Evolutionary conservation across 2,329 filamentous ascomycete genomes (phyloP).

Genomic region (Talaromyces sp.): DNA sequence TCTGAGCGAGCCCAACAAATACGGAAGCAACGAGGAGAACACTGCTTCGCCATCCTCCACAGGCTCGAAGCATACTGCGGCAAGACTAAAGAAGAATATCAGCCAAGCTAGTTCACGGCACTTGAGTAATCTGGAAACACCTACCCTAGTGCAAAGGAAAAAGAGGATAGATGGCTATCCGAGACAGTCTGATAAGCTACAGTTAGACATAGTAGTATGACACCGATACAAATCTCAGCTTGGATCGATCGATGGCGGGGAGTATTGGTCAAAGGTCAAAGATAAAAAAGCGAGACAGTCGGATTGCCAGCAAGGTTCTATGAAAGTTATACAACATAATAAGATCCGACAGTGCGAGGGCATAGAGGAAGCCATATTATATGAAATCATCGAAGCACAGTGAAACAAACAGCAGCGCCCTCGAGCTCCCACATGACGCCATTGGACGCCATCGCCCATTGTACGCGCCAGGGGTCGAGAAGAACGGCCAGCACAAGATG

Average conservation of each 20-base stretch:
- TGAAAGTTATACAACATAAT: not conserved
- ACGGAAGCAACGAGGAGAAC: slow-evolving; percentile 18
- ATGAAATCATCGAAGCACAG: slow-evolving; percentile 1
- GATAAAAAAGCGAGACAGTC: not conserved
- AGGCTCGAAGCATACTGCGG: slow-evolving; percentile 31
- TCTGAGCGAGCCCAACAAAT: slow-evolving; percentile 18
- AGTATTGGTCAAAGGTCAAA: not conserved
- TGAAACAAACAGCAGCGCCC: not conserved
- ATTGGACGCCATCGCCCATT: slow-evolving; percentile 3
- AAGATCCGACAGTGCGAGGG: not conserved
- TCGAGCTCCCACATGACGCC: not conserved
- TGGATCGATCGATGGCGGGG: not conserved
- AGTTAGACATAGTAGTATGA: slow-evolving; percentile 12
- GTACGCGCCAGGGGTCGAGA: slow-evolving; percentile 8
- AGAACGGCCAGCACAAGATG: not conserved
- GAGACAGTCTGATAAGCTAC: slow-evolving; percentile 1
- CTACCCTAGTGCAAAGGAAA: slow-evolving; percentile 2
- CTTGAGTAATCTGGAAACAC: not conserved
- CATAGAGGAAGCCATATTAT: not conserved
- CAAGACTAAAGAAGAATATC: slow-evolving; percentile 15
- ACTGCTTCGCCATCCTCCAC: slow-evolving; percentile 21
- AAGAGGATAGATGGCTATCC: slow-evolving; percentile 11
- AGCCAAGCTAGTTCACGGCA: not conserved
- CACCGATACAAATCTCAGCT: not conserved
- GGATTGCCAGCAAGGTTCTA: not conserved